Base-by-base conservation (phyloP, 331 rosid species). In the Phaseolus coccineus region DNA sequence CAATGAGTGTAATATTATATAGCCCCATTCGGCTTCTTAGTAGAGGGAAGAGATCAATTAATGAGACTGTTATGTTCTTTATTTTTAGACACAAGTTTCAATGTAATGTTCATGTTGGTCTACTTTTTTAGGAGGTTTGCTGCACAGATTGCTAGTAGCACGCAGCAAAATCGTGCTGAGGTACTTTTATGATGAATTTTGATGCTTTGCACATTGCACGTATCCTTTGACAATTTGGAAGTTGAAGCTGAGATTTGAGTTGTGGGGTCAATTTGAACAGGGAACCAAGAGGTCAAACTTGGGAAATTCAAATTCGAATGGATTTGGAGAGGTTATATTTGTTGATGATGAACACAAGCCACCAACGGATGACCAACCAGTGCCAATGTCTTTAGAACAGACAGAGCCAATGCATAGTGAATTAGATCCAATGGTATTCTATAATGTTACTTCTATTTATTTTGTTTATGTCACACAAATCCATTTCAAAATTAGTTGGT, bases 341-440 rank as follows among this genome's bases (percentile, higher is more conserved):
- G 59, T 96, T 10, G 95, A 96, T 62, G 97, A 93, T 4, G 98
- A 91, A 51, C 85, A 66, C 84, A 85, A 90, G 84, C 56, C 88
- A 63, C 56, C 88, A 63, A 40, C 69, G 4, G 77, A 71, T 64
- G 97, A 91, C 3, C 93, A 90, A 22, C 92, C 99, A 39, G 97
- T 85, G 79, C 95, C 98, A 13, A 93, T 96, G 98, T 86, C 90
- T 48, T 82, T 93, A 35, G 99, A 93, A 80, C 87, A 87, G 37
- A 25, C 85, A 50, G 88, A 81, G 76, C 51, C 69, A 51, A 14
- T 58, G 68, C 47, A 82, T 13, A 75, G 72, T 61, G 85, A 83
- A 79, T 46, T 79, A 24, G 85, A 88, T 69, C 88, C 87, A 79
- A 87, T 78, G 96, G 96, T 91, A 91, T 16, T 55, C 12, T 78